Evolutionary conservation across 257 asterid genomes (phyloP), one percentile per base, ranked within the genome.

Genomic region (Eustoma russellianum): DNA sequence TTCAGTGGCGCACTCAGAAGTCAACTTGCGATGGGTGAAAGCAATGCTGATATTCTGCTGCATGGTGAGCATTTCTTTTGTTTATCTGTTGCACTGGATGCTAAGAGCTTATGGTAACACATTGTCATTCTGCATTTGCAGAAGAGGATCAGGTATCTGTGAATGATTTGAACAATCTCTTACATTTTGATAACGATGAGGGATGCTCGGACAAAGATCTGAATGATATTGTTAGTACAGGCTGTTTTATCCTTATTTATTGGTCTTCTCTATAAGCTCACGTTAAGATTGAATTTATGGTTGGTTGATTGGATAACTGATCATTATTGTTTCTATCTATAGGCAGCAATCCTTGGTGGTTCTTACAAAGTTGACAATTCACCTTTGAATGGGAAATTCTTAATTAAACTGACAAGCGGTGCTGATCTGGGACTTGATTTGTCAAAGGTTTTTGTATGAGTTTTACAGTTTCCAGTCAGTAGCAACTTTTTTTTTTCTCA

Each of bases 301-400:
- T 38, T 38, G 57, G 63, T n/a, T 46, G 52, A 65, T 63, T 14
- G 30, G 59, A 46, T 55, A 43, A 38, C 43, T 38, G 43, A 2
- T 38, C 1, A 38, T 38, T 11, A 3, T 38, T 38, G 43, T 11
- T 51, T 51, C 13, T 62, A 15, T 57, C 56, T 46, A 45, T 69
- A 92, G 99, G 97, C 95, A 33, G 77, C 93, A 59, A 79, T 80
- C 87, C 61, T 88, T 69, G 92, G 95, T 52, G 99, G 97, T 69
- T 80, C 99, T 41, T 92, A 92, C 67, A 65, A 63, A 63, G 76
- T 79, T 63, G 82, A 66, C 62, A 66, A 69, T 52, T 70, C 77
- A 50, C 79, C 74, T 59, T 70, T 77, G 63, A 74, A 57, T 63
- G 97, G 95, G 75, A 83, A 74, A 74, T 66, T 92, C 54, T 63